These are phyloP conservation scores for Moniliophthora roreri DNA, from an alignment of 1,284 basidiomycete species.

Conservation along the genomic window DNA sequence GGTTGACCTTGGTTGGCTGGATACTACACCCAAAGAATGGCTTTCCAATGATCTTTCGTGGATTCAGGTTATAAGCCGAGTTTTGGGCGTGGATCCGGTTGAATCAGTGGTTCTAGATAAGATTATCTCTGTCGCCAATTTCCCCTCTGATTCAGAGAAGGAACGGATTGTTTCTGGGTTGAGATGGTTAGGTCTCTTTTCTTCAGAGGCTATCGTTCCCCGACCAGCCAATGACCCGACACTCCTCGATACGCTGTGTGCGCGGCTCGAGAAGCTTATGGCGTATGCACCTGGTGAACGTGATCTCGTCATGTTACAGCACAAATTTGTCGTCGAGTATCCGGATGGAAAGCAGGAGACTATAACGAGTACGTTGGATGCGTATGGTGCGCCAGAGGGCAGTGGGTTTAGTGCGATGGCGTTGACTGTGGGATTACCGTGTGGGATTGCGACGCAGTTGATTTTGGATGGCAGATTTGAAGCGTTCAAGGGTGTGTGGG, in stretches of 20 bases:
- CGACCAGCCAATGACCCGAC: conserved; percentile 42
- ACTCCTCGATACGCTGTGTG: conserved; percentile 89
- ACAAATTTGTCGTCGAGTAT: conserved; percentile 93
- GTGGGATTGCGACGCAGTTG: conserved; percentile 89
- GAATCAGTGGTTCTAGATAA: conserved; percentile 74
- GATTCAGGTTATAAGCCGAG: conserved; percentile 81
- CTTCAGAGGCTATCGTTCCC: conserved; percentile 62
- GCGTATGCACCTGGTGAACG: conserved; percentile 89
- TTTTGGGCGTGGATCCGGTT: conserved; percentile 72
- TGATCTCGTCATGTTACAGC: conserved; percentile 97
- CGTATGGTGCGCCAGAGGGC: conserved; percentile 74
- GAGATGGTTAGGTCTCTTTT: conserved; percentile 94
- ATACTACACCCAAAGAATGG: conserved; percentile 78
- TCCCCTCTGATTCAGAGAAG: conserved; percentile 71
- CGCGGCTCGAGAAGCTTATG: conserved; percentile 89
- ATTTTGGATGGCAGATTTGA: conserved; percentile 71
- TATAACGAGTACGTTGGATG: conserved; percentile 90
- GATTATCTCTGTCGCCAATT: conserved; percentile 69
- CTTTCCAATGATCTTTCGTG: conserved; percentile 75
- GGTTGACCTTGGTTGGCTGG: conserved; percentile 88
- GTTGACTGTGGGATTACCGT: conserved; percentile 87
- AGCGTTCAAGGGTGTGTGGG: conserved; percentile 79
- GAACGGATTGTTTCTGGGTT: conserved; percentile 84
- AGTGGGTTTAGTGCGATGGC: conserved; percentile 93
- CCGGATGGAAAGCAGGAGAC: conserved; percentile 83